A percentile compares a stretch with the other conserved stretches of the same genome.
Conservation (phyloP, 805 yeast species). For the Starmerella floricola region DNA sequence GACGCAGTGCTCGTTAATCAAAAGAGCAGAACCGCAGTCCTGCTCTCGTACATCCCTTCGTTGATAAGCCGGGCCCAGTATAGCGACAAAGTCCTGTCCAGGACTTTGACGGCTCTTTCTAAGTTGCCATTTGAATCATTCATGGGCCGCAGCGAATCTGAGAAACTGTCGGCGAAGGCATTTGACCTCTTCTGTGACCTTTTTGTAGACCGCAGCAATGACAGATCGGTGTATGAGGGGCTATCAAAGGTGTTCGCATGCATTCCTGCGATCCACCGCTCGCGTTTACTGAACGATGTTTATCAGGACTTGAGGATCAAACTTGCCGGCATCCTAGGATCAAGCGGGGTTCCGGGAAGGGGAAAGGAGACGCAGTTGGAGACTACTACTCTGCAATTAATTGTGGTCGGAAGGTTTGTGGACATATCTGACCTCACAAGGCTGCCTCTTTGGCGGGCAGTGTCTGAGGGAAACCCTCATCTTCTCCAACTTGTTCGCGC, state of each 20-base stretch:
- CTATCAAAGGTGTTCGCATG: neutral
- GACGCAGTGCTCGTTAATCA: neutral
- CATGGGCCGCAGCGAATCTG: conserved; percentile 1
- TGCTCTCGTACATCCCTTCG: neutral
- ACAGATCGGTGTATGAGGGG: conserved; percentile 2
- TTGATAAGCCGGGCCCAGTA: conserved; percentile 1
- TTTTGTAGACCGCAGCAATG: conserved; percentile 5
- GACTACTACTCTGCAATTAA: neutral
- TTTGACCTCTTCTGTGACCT: conserved; percentile 1
- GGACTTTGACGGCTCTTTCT: neutral
- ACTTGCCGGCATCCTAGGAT: conserved; percentile 16
- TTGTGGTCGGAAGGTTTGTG: conserved; percentile 6
- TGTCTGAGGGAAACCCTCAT: neutral
- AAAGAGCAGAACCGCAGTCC: neutral
- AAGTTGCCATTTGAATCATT: conserved; percentile 3
- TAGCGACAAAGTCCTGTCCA: conserved; percentile 10
- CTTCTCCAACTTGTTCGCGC: conserved; percentile 9
- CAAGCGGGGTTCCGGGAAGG: too few species aligned
- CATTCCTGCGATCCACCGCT: conserved; percentile 4
- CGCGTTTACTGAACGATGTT: conserved; percentile 1
- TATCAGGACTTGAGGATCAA: conserved; percentile 13
- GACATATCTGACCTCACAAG: conserved; percentile 8
- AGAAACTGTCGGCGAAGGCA: neutral
- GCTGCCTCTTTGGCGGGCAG: conserved; percentile 14
- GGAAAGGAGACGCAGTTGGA: too few species aligned